These are phyloP conservation scores for Euphorbia schlechtendalii DNA, from an alignment of 441 rosid species.

Conservation along the genomic window DNA sequence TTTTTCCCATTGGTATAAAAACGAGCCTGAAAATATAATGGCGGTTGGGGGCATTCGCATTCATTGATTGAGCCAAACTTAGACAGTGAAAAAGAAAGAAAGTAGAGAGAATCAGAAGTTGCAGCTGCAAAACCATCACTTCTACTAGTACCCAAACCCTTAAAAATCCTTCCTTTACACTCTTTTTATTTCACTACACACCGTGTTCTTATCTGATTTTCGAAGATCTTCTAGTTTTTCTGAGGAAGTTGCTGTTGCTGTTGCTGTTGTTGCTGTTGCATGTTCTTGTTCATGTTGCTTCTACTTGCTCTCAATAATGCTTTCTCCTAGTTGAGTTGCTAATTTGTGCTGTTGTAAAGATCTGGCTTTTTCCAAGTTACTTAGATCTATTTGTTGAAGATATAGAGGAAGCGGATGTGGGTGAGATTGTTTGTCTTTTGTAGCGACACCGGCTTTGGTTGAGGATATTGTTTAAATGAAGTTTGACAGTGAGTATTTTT, in stretches of 20 bases:
- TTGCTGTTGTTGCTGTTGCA: no score
- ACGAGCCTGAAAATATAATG: constrained; percentile 17
- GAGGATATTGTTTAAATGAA: constrained; percentile 22
- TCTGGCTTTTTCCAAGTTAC: constrained; percentile 12
- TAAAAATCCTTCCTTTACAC: constrained; percentile 4
- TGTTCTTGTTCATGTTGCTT: constrained; percentile 27
- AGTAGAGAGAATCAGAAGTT: constrained; percentile 16
- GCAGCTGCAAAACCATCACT: constrained; percentile 15
- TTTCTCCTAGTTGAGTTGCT: constrained; percentile 23
- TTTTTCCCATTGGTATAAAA: constrained; percentile 20
- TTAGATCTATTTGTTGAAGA: no score
- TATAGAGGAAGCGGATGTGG: constrained; percentile 56
- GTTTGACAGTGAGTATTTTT: constrained; percentile 21
- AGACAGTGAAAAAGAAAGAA: constrained; percentile 5
- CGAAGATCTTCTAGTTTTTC: constrained; percentile 23
- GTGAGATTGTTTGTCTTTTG: constrained; percentile 45
- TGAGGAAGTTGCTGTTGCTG: constrained; percentile 21
- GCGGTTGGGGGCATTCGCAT: constrained; percentile 34
- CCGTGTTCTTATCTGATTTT: constrained; percentile 8
- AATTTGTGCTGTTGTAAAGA: constrained; percentile 4
- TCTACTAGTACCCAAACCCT: constrained; percentile 14
- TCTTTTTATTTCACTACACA: background rate
- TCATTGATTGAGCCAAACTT: constrained; percentile 26
- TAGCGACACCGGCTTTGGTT: constrained; percentile 58
- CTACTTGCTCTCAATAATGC: constrained; percentile 16